Conservation (phyloP, 371 early-diverging fungal species). For the Mucor plumbeus region DNA sequence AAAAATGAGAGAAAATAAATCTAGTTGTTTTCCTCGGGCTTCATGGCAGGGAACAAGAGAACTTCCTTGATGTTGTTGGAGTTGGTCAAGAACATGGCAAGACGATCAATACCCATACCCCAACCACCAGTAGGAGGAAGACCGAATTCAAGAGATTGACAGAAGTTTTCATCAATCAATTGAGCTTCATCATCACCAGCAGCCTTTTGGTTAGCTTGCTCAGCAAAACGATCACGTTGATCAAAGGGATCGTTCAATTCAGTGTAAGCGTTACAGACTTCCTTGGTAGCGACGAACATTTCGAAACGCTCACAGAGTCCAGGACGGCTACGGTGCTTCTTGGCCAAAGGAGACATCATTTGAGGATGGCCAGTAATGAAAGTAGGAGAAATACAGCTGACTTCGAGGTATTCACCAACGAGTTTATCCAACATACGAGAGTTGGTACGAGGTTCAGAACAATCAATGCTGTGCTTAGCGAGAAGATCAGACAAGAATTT, state of each 20-base stretch:
- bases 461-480: slow-evolving; percentile 91
- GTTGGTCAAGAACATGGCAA: slow-evolving; percentile 99
- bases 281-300: slow-evolving; percentile 99
- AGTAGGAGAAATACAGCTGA: slow-evolving; percentile 94
- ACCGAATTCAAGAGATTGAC: slow-evolving; percentile 98
- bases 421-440: slow-evolving; percentile 98
- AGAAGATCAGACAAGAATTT: slow-evolving; percentile 92
- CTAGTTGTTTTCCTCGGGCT: slow-evolving; percentile 68
- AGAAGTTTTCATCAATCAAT: slow-evolving; percentile 98
- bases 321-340: slow-evolving; percentile 91
- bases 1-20: slow-evolving; percentile 2
- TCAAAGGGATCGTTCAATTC: slow-evolving; percentile 99
- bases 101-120: slow-evolving; percentile 99
- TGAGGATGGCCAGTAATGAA: slow-evolving; percentile 98
- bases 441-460: slow-evolving; percentile 94
- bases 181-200: slow-evolving; percentile 99
- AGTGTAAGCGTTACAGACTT: slow-evolving; percentile 98
- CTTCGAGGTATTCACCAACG: slow-evolving; percentile 98
- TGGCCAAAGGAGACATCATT: slow-evolving; percentile 99
- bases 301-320: slow-evolving; percentile 99
- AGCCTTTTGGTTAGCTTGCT: slow-evolving; percentile 97
- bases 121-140: slow-evolving; percentile 99
- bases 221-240: slow-evolving; percentile 96
- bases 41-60: slow-evolving; percentile 89
- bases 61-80: slow-evolving; percentile 91